These are phyloP conservation scores for Theobroma cacao DNA, from an alignment of 345 rosid genomes.

Conservation along the genomic window DNA sequence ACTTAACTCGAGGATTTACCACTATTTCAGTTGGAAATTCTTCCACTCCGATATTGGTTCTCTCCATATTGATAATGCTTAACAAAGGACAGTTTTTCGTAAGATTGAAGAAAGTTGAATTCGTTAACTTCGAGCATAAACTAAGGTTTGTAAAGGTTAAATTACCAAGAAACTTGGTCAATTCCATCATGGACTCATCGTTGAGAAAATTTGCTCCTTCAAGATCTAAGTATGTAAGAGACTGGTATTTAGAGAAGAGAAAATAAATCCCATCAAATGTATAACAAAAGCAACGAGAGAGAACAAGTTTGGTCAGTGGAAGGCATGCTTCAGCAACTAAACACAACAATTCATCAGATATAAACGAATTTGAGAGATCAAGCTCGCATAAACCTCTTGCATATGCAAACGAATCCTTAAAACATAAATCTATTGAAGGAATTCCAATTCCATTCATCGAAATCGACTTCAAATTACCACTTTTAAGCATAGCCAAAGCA, in stretches of 20 bases:
- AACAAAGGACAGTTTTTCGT: slow-evolving; percentile 43
- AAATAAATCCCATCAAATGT: slow-evolving; percentile 39
- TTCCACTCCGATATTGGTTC: slow-evolving; percentile 55
- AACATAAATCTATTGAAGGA: slow-evolving; percentile 28
- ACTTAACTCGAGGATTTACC: slow-evolving; percentile 40
- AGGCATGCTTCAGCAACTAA: slow-evolving; percentile 38
- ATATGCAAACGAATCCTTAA: slow-evolving; percentile 37
- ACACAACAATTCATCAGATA: slow-evolving; percentile 50
- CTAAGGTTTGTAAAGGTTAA: slow-evolving; percentile 50
- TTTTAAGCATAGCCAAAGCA: slow-evolving; percentile 33
- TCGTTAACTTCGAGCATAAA: slow-evolving; percentile 55
- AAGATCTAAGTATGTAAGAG: slow-evolving; percentile 52
- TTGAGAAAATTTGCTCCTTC: slow-evolving; percentile 58
- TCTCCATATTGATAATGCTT: slow-evolving; percentile 52
- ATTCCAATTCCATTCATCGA: slow-evolving; percentile 38
- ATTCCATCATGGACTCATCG: slow-evolving; percentile 41
- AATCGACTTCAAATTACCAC: slow-evolving; percentile 39
- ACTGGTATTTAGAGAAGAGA: slow-evolving; percentile 38
- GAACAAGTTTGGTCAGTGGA: slow-evolving; percentile 49
- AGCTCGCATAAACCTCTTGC: slow-evolving; percentile 42
- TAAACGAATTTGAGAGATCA: slow-evolving; percentile 55
- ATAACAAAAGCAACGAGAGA: slow-evolving; percentile 47
- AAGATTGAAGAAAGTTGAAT: slow-evolving; percentile 43
- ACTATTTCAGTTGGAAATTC: slow-evolving; percentile 22
- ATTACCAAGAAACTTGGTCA: slow-evolving; percentile 28